Base-by-base conservation (phyloP, 192 early-diverging fungal genomes). In the Gonapodya prolifera region DNA sequence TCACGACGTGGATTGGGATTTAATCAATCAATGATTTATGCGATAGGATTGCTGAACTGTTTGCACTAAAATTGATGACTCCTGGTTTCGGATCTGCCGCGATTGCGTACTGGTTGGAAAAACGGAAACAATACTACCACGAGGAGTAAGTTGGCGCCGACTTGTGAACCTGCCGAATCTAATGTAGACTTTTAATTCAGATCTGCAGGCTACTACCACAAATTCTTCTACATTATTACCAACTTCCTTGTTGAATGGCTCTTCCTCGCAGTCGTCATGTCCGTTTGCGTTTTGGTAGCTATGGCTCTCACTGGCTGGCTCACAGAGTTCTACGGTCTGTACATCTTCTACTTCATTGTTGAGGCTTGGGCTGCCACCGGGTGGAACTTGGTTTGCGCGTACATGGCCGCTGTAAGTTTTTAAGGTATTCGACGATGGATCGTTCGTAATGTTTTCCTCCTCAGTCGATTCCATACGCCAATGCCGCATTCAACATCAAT, bases 81-180 rank as follows among this genome's bases (percentile, higher is more conserved):
- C 71, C 71, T 32, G 71, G 71, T 32, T 73, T 30, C 71, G 71
- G 71, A 30, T 73, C 71, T 32, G 71, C 71, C 71, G 71, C 71
- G 2, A 73, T 73, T 32, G 71, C 71, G 8, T 73, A 73, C 71
- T 73, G 71, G 71, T 8, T 73, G 28, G 71, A 73, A 32, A 73
- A 73, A 29, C 71, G 71, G 28, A 73, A 73, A 29, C 71, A 73
- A 32, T 73, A 73, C 31, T 73, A 73, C 71, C 71, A 73, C 71
- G 71, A 73, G 31, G 71, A 73, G 71, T 61, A 23, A 61, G 45
- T 23, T 61, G 8, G 45, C 45, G 8, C 8, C n/a, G n/a, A n/a
- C n/a, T n/a, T n/a, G n/a, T n/a, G n/a, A n/a, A n/a, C n/a, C n/a
- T n/a, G n/a, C n/a, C n/a, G 8, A 61, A 23, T 23, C 45, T 16